phyloP scores from a whole-genome alignment of 768 basidiomycete genomes.

The Pleurotus platypus region DNA sequence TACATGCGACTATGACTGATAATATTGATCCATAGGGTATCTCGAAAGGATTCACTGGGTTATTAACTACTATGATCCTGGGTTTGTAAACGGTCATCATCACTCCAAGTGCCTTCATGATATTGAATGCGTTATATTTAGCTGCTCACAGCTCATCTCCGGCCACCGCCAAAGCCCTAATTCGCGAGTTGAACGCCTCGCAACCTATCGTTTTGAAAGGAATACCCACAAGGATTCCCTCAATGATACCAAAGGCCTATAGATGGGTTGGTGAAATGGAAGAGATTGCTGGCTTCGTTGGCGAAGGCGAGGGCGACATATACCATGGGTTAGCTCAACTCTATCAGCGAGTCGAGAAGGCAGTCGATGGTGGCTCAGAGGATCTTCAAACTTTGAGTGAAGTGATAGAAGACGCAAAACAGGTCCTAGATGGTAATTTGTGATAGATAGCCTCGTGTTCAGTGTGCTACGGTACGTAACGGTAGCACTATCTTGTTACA shows the following conservation, averaged over 20 bases:
- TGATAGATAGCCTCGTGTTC: no score
- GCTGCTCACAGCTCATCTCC: conserved; percentile 57
- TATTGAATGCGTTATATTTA: conserved; percentile 16
- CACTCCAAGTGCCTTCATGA: background rate
- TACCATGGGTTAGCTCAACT: conserved; percentile 45
- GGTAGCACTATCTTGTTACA: no score
- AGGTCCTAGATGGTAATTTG: conserved; percentile 12
- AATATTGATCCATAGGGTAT: conserved; percentile 37
- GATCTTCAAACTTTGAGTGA: conserved; percentile 37
- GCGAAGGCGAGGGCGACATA: conserved; percentile 37
- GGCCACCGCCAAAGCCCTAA: conserved; percentile 54
- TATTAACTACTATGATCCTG: conserved; percentile 54
- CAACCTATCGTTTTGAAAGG: conserved; percentile 41
- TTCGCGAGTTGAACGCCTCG: conserved; percentile 44
- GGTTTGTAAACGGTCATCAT: conserved; percentile 26
- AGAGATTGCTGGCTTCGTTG: conserved; percentile 57
- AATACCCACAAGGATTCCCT: conserved; percentile 33
- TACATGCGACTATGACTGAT: background rate
- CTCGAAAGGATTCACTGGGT: conserved; percentile 48
- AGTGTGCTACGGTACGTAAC: no score
- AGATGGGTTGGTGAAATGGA: conserved; percentile 63
- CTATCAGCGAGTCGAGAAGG: conserved; percentile 40
- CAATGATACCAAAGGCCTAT: conserved; percentile 61
- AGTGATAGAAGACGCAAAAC: conserved; percentile 44
- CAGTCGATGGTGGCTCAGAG: conserved; percentile 27